Base-by-base conservation (phyloP, 495 filamentous ascomycete genomes). In the Friedmanniomyces simplex region DNA sequence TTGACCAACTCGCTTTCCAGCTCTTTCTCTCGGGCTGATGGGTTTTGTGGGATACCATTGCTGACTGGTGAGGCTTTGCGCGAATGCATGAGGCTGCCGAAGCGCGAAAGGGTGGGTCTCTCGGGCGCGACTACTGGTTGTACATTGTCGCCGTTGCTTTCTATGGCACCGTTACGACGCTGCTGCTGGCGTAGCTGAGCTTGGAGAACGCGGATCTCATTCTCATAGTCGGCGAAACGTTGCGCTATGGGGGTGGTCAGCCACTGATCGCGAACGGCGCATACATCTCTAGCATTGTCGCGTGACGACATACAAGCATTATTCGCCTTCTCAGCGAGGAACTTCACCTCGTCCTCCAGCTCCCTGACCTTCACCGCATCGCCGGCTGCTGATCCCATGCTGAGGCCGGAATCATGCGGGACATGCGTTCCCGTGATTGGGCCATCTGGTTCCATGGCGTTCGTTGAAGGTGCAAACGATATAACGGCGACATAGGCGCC, bases 211-310 rank as follows among this genome's bases (percentile, higher is more conserved):
- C 78, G 79, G 8, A 95, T 72, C 71, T 95, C 88, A 68, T 94
- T 88, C 79, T 98, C 93, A 78, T 96, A 96, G 74, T 95, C 88
- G 66, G 89, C 87, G 71, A 89, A 55, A 6, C 47, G 83, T 74
- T 88, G 66, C 32, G 30, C 47, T 60, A 49, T 13, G 46, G 28
- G 10, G 50, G 2, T 12, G 21, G 52, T 54, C 37, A 54, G 52
- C 20, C 25, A 18, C 12, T 26, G 39, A 26, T 18, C 16, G 8
- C 32, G n/a, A 1, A 7, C 26, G 3, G 20, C 37, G 25, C 10
- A 32, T 32, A 10, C 3, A 10, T 10, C 28, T 4, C 28, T 10
- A 32, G 28, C 28, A 32, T 32, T 3, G 28, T 32, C 28, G 28
- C 28, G 28, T 32, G 28, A 32, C n/a, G 28, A 56, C 81, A 63